These are phyloP conservation scores for Echites panduratus DNA, from an alignment of 257 asterid genomes.

Conservation along the genomic window DNA sequence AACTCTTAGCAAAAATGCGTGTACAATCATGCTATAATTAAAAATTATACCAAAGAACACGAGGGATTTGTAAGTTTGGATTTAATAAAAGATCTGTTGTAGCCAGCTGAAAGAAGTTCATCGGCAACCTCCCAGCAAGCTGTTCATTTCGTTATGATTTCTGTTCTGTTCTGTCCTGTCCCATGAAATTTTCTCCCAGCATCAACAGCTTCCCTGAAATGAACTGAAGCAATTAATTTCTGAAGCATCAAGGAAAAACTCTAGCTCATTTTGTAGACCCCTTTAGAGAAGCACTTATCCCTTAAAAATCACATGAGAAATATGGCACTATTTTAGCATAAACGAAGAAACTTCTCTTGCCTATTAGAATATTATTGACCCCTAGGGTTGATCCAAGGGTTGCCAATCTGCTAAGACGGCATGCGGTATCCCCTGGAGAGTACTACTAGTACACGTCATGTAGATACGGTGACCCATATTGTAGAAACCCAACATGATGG, in stretches of 20 bases:
- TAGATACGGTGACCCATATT: too few relatives aligned
- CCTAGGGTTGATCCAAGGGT: too few relatives aligned
- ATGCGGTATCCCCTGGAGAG: too few relatives aligned
- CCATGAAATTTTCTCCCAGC: conserved; percentile 5
- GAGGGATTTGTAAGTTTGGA: background rate
- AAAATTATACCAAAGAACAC: background rate
- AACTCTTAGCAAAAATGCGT: too few relatives aligned
- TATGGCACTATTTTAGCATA: background rate
- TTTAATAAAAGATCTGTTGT: background rate
- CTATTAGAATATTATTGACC: too few relatives aligned
- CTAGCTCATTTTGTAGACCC: background rate
- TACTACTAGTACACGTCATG: too few relatives aligned
- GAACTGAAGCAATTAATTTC: background rate
- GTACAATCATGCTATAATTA: background rate
- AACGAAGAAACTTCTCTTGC: background rate
- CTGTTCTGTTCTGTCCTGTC: background rate
- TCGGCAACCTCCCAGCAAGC: background rate
- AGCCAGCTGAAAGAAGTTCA: background rate
- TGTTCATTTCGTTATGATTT: background rate
- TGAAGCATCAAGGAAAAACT: background rate
- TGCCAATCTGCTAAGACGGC: too few relatives aligned
- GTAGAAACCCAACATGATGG: too few relatives aligned
- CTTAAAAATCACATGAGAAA: background rate
- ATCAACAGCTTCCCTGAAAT: conserved; percentile 9
- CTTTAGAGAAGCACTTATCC: background rate